Percentiles rank a stretch among this genome's conserved stretches.
Conservation (phyloP, 805 yeast genomes). For the Lipomyces japonicus region DNA sequence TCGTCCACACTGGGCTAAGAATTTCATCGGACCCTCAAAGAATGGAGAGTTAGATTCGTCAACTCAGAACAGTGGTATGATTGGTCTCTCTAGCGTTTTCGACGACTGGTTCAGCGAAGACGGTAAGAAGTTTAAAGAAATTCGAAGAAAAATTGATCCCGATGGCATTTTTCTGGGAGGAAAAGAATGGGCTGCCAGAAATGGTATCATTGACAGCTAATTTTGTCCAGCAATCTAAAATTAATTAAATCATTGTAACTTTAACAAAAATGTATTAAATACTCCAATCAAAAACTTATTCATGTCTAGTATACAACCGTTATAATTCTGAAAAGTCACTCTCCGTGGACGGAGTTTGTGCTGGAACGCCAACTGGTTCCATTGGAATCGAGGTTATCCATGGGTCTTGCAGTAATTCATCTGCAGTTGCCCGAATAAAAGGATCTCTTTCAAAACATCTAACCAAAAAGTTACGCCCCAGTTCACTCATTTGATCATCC, state of each 20-base stretch:
- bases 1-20: constrained; percentile 98
- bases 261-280: too few species aligned
- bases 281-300: too few species aligned
- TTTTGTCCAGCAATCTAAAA: not conserved
- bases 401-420: constrained; percentile 79
- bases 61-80: constrained; percentile 65
- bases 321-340: constrained; percentile 9
- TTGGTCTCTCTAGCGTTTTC: constrained; percentile 69
- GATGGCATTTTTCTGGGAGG: constrained; percentile 75
- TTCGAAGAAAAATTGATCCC: constrained; percentile 73
- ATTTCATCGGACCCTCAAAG: constrained; percentile 64
- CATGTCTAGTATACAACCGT: too few species aligned
- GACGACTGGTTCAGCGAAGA: constrained; percentile 77
- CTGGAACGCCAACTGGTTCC: constrained; percentile 13
- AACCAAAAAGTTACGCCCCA: constrained; percentile 66
- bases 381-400: constrained; percentile 55
- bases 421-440: constrained; percentile 71
- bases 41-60: constrained; percentile 34
- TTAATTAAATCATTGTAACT: too few species aligned
- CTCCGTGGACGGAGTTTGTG: constrained; percentile 24
- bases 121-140: constrained; percentile 54
- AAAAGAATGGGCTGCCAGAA: constrained; percentile 73
- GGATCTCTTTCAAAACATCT: constrained; percentile 84
- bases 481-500: constrained; percentile 67
- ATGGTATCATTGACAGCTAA: constrained; percentile 46